Conservation (phyloP, 2,329 filamentous ascomycete genomes). For the Onygenales sp. region DNA sequence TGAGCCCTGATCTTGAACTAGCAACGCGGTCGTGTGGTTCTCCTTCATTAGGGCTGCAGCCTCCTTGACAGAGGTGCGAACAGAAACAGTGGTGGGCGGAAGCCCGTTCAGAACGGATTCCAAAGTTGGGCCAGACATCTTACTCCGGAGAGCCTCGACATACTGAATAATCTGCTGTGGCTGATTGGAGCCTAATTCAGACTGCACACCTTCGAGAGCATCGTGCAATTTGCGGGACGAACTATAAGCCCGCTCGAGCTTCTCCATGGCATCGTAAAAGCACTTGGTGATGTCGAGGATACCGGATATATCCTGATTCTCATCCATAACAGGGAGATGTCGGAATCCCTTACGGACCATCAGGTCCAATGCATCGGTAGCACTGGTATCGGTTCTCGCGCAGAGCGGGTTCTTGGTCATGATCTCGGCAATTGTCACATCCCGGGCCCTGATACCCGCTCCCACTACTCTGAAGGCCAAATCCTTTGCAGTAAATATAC, state of each 20-base stretch:
- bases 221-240: slow-evolving; percentile 98
- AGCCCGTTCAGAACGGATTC: slow-evolving; percentile 88
- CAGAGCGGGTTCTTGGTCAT: slow-evolving; percentile 99
- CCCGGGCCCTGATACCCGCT: slow-evolving; percentile 75
- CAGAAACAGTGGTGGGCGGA: slow-evolving; percentile 88
- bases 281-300: slow-evolving; percentile 98
- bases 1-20: slow-evolving; percentile 92
- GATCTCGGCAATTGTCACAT: slow-evolving; percentile 91
- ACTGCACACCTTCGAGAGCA: slow-evolving; percentile 93
- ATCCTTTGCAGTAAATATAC: slow-evolving; percentile 98
- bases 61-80: slow-evolving; percentile 92
- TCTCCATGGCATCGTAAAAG: slow-evolving; percentile 99
- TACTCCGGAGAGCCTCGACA: slow-evolving; percentile 84
- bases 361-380: slow-evolving; percentile 89
- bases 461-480: slow-evolving; percentile 94
- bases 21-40: slow-evolving; percentile 90
- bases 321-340: slow-evolving; percentile 97
- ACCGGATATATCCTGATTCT: slow-evolving; percentile 98
- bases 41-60: slow-evolving; percentile 96
- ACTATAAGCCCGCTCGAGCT: slow-evolving; percentile 92
- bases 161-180: slow-evolving; percentile 99
- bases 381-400: slow-evolving; percentile 93
- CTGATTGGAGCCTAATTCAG: slow-evolving; percentile 88
- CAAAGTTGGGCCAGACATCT: slow-evolving; percentile 96
- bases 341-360: slow-evolving; percentile 99